These are phyloP conservation scores for Corinectria fuckeliana DNA, from an alignment of 2,329 filamentous ascomycete species.

Conservation along the genomic window DNA sequence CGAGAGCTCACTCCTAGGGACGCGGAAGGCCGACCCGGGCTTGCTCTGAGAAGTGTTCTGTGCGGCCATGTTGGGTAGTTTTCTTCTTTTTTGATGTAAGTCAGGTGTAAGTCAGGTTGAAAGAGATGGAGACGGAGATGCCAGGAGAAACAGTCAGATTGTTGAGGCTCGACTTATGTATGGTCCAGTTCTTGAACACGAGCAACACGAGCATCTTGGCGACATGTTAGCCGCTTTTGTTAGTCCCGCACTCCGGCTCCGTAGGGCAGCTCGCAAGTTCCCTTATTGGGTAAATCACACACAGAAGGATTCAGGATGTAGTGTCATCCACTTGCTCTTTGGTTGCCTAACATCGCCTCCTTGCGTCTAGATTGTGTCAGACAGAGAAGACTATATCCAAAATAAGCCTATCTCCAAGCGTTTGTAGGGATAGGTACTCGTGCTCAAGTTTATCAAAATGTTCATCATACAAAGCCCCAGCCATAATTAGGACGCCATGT, in stretches of 20 bases:
- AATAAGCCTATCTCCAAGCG: too few relatives aligned
- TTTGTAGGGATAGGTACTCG: too few relatives aligned
- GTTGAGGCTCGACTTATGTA: too few relatives aligned
- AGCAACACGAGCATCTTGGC: neutral
- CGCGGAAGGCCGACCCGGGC: neutral
- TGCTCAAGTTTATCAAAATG: too few relatives aligned
- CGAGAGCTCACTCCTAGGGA: constrained; percentile 23
- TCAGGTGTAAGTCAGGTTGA: neutral
- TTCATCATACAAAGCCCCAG: neutral
- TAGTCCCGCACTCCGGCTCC: neutral
- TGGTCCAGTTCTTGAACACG: too few relatives aligned
- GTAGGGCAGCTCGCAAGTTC: neutral
- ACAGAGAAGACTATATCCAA: too few relatives aligned
- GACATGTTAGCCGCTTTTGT: neutral
- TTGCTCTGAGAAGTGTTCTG: neutral
- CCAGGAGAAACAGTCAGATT: too few relatives aligned
- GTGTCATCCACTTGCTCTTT: neutral
- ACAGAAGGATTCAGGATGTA: neutral
- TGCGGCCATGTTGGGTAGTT: neutral
- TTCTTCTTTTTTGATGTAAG: neutral
- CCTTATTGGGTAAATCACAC: neutral
- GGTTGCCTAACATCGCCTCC: neutral
- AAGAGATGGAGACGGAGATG: neutral
- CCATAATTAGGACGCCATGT: neutral
- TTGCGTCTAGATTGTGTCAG: too few relatives aligned